A percentile compares a stretch with the other conserved stretches of the same genome.
phyloP scores from a whole-genome alignment of 2,329 filamentous ascomycete species.

The Diplodia sapinea region DNA sequence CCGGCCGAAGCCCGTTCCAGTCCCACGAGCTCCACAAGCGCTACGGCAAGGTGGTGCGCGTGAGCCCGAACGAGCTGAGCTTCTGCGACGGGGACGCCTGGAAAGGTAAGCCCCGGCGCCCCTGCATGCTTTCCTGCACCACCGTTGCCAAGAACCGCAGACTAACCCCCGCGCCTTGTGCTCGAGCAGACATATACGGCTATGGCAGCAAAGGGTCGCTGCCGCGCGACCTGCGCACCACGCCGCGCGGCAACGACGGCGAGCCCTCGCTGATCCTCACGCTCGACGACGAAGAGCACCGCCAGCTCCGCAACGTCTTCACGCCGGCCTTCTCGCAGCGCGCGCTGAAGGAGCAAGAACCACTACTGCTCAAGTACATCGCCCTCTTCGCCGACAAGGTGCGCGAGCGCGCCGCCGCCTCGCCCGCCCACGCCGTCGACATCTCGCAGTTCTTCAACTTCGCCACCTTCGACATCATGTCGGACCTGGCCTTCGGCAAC shows the following conservation, averaged over 20 bases:
- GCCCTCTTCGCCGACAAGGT: slow-evolving; percentile 49
- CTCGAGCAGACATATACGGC: slow-evolving; percentile 48
- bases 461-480: slow-evolving; percentile 45
- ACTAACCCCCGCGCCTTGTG: too few species aligned
- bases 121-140: background rate
- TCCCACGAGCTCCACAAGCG: slow-evolving; percentile 45
- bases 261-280: slow-evolving; percentile 47
- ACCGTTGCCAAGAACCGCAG: background rate
- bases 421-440: slow-evolving; percentile 34
- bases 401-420: slow-evolving; percentile 30
- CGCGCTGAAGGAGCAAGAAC: slow-evolving; percentile 49
- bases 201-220: slow-evolving; percentile 33
- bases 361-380: slow-evolving; percentile 49
- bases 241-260: slow-evolving; percentile 27
- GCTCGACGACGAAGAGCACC: slow-evolving; percentile 48
- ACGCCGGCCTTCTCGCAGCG: slow-evolving; percentile 50
- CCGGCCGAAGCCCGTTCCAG: slow-evolving; percentile 39
- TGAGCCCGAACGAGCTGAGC: slow-evolving; percentile 47
- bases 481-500: slow-evolving; percentile 42
- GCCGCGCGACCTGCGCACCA: slow-evolving; percentile 38
- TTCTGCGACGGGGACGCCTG: slow-evolving; percentile 16
- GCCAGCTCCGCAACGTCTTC: slow-evolving; percentile 46
- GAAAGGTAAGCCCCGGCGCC: slow-evolving; percentile 27
- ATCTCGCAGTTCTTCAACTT: slow-evolving; percentile 39
- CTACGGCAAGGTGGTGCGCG: slow-evolving; percentile 52